Base-by-base conservation (phyloP, 1,139 yeast genomes). In the Lodderomyces beijingensis region DNA sequence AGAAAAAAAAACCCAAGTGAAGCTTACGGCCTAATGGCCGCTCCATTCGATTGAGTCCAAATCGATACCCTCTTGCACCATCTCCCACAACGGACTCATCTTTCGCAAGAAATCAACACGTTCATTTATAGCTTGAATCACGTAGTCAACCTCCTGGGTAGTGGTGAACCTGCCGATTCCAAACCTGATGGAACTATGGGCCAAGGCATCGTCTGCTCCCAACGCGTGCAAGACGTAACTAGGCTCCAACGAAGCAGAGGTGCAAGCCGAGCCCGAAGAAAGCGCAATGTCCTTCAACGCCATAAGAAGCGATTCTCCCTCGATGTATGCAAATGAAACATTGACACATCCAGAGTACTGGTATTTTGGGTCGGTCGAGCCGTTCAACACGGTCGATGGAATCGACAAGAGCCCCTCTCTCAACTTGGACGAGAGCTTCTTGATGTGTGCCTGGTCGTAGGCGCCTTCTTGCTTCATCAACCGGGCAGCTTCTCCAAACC, bases 1-100 rank as follows among this genome's bases (percentile, higher is more conserved):
- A n/a, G n/a, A n/a, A n/a, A n/a, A n/a, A n/a, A n/a, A n/a, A n/a
- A n/a, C n/a, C n/a, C n/a, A n/a, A n/a, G n/a, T n/a, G n/a, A n/a
- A n/a, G n/a, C n/a, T n/a, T n/a, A n/a, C n/a, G n/a, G n/a, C 10
- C 29, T 32, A 42, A 62, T 89, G 97, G 43, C 95, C 96, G 38
- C 95, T 85, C 99, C 99, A 91, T 65, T 91, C 95, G 51, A 91
- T 91, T 28, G 94, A 74, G 51, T 83, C 75, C 57, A 93, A 72
- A 55, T 91, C 99, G 53, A 91, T 89, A 45, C 98, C 98, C 46
- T 91, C 98, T 62, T 91, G 96, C 36, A 87, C 96, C 97, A 91
- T 89, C 65, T 91, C 99, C 97, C 97, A 91, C 48, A 91, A 71
- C 35, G 99, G 99, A 34, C 94, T 81, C 65, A 91, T 72, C 53